These are phyloP conservation scores for Clonostachys chloroleuca DNA, from an alignment of 2,329 filamentous ascomycete genomes.

Conservation along the genomic window DNA sequence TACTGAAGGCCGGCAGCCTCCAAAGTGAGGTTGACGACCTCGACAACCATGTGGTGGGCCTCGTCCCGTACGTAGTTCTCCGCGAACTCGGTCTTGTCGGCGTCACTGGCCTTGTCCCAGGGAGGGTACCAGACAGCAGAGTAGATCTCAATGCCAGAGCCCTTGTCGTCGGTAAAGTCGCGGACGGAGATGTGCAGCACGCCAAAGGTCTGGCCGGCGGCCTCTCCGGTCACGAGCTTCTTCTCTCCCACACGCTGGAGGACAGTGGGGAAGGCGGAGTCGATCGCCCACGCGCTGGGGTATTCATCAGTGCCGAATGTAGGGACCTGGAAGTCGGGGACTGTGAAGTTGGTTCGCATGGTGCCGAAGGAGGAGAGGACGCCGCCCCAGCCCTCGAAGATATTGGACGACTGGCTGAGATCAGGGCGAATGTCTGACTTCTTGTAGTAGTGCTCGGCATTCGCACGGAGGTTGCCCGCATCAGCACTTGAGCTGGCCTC, in stretches of 20 bases:
- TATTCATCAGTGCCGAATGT: neutral
- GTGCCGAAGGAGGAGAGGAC: neutral
- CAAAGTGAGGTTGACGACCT: slow-evolving; percentile 1
- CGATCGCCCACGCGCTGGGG: neutral
- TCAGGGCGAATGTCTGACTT: neutral
- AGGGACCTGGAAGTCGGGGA: neutral
- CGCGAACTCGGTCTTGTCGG: neutral
- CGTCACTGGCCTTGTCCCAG: neutral
- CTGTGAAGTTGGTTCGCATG: slow-evolving; percentile 1
- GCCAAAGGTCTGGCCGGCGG: neutral
- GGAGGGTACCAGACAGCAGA: slow-evolving; percentile 1
- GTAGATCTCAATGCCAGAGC: neutral
- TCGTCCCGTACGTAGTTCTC: neutral
- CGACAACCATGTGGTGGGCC: neutral
- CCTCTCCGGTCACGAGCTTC: neutral
- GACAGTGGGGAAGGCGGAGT: neutral
- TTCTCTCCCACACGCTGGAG: neutral
- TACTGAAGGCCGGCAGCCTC: neutral
- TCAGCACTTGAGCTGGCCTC: neutral
- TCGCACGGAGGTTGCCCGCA: neutral
- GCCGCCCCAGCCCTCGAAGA: slow-evolving; percentile 2
- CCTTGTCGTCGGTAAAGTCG: neutral
- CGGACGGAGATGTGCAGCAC: slow-evolving; percentile 1
- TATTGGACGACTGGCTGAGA: neutral
- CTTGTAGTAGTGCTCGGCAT: slow-evolving; percentile 1